A percentile compares a stretch with the other conserved stretches of the same genome.
phyloP scores from a whole-genome alignment of 441 rosid genomes.

The Syzygium malaccense region DNA sequence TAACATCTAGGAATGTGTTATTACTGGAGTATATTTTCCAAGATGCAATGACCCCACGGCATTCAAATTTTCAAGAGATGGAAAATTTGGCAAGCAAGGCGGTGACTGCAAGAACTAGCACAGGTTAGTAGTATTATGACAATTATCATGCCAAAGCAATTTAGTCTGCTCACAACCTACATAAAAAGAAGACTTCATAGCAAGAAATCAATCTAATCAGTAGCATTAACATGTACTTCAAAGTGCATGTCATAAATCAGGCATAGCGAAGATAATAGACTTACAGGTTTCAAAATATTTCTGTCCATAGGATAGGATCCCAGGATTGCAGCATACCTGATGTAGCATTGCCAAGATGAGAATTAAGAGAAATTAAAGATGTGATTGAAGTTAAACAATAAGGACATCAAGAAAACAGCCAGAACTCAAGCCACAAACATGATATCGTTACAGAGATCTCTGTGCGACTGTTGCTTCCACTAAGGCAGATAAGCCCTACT shows the following conservation, averaged over 20 bases:
- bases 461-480: not conserved
- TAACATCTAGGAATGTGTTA: conserved; percentile 7
- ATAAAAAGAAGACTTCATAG: not conserved
- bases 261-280: not conserved
- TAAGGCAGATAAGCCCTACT: not conserved
- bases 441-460: not conserved
- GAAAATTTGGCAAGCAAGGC: conserved; percentile 65
- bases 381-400: not conserved
- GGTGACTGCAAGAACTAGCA: conserved; percentile 34
- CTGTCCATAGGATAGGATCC: conserved; percentile 54
- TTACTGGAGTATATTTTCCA: conserved; percentile 69
- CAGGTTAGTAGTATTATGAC: not conserved
- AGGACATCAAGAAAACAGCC: not conserved
- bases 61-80: conserved; percentile 30
- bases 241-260: not conserved
- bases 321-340: conserved; percentile 76
- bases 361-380: not conserved
- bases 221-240: not conserved
- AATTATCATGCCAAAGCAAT: not conserved
- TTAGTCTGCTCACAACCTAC: not conserved
- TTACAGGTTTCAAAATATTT: conserved; percentile 54
- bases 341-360: not conserved
- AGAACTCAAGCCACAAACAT: not conserved
- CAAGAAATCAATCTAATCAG: not conserved
- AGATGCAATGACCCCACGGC: conserved; percentile 51